phyloP scores from a whole-genome alignment of 345 rosid genomes.

The Lenwebbia sp. region DNA sequence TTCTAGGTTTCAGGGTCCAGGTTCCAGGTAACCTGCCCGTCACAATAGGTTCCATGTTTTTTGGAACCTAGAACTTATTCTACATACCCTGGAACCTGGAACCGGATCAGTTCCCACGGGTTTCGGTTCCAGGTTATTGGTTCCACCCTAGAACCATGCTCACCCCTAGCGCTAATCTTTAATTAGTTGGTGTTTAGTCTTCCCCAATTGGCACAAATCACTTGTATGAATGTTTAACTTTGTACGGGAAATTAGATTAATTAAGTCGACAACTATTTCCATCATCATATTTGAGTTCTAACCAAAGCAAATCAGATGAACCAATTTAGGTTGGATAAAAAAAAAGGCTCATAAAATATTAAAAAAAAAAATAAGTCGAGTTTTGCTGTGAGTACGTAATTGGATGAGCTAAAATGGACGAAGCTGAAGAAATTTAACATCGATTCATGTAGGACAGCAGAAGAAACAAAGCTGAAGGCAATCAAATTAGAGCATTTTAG shows the following conservation, averaged over 20 bases:
- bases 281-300: not conserved
- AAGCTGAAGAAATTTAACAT: not conserved
- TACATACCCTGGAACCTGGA: too few relatives aligned
- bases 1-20: too few relatives aligned
- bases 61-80: too few relatives aligned
- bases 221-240: not conserved
- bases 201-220: not conserved
- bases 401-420: not conserved
- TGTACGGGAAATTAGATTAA: not conserved
- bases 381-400: not conserved
- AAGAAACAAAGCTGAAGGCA: not conserved
- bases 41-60: too few relatives aligned
- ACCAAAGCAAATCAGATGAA: not conserved
- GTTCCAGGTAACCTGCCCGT: too few relatives aligned
- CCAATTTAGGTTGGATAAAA: not conserved
- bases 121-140: too few relatives aligned
- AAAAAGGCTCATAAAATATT: not conserved
- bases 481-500: not conserved
- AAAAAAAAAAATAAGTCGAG: not conserved
- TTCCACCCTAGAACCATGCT: too few relatives aligned
- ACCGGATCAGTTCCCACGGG: too few relatives aligned
- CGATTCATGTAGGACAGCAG: not conserved
- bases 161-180: too few relatives aligned
- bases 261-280: not conserved
- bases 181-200: not conserved